Conservation (phyloP, 1,139 yeast species). For the Lodderomyces orthopsilosis region DNA sequence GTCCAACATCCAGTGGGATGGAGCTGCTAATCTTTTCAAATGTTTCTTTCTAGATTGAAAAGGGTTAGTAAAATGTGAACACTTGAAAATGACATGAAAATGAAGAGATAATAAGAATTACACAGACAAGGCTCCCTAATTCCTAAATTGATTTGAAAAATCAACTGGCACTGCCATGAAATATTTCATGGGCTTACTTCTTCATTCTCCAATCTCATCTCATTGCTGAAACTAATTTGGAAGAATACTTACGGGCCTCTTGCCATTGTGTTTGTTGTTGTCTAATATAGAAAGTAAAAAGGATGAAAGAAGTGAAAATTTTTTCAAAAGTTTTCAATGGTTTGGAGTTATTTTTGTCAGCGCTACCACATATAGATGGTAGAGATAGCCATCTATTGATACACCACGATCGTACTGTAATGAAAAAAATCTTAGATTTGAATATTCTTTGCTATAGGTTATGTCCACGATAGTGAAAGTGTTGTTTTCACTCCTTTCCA, state of each 20-base stretch:
- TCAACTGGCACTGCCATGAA: conserved; percentile 16
- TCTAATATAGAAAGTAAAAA: conserved; percentile 3
- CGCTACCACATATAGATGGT: too few species aligned
- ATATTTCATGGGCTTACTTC: conserved; percentile 14
- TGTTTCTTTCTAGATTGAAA: conserved; percentile 70
- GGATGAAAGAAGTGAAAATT: conserved; percentile 7
- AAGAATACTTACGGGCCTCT: conserved; percentile 19
- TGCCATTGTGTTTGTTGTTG: conserved; percentile 13
- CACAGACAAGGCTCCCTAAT: conserved; percentile 40
- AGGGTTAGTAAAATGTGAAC: conserved; percentile 2
- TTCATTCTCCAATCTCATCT: conserved; percentile 7
- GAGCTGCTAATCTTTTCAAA: conserved; percentile 97
- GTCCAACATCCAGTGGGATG: conserved; percentile 99
- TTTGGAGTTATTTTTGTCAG: too few species aligned
- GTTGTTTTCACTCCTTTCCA: too few species aligned
- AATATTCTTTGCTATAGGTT: too few species aligned
- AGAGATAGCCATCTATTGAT: too few species aligned
- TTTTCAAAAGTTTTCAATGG: conserved; percentile 2
- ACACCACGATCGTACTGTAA: too few species aligned
- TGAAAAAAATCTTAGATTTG: too few species aligned
- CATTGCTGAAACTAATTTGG: conserved; percentile 2
- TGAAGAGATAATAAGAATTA: conserved; percentile 7
- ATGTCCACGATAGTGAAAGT: too few species aligned
- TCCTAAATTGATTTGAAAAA: conserved; percentile 20
- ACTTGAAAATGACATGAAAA: background rate